Evolutionary conservation across 78 protist genomes (phyloP), one percentile per base, ranked within the genome.

Genomic region (slime mould (Dictyostelium discoideum)): DNA sequence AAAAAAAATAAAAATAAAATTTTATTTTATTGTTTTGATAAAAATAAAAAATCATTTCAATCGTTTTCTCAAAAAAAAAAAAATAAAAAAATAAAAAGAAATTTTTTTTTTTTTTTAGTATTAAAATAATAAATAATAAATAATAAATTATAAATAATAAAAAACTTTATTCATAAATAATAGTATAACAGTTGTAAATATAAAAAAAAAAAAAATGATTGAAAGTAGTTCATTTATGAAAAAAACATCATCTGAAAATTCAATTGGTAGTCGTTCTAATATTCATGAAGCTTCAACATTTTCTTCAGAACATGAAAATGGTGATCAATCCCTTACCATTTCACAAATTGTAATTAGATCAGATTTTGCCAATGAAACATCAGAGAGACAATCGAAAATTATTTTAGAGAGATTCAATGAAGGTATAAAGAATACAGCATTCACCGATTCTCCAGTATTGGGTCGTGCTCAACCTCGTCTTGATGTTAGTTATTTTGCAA

Each of bases 381-480:
- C 93, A 20, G 93, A 87, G 4, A 42, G 42, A 60, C 73, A 54
- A 37, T 8, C 93, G 0, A 87, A 22, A 16, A 74, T 77, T 22
- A 87, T 87, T 14, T 37, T 87, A 57, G 93, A 87, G 11, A 80
- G 93, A 74, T 87, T 87, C 85, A 87, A 87, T 20, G 11, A 16
- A 11, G 78, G 78, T 22, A 60, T 87, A 0, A 32, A 32, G 10
- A 24, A 37, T 10, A 18, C 67, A 57, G 85, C 93, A 10, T 87
- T 87, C 79, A 87, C 93, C 0, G 85, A 87, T 26, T 67, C 79
- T 18, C 93, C 93, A 57, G 26, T 57, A 11, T 69, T 87, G 13
- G 93, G 93, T 77, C 46, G 84, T 40, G 84, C 54, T 77, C n/a
- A 14, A 20, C 0, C 29, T 8, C 46, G 84, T 40, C 13, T 77